These are phyloP conservation scores for Climacium dendroides DNA, from an alignment of 225 moss, liverwort and hornwort species.

Conservation along the genomic window DNA sequence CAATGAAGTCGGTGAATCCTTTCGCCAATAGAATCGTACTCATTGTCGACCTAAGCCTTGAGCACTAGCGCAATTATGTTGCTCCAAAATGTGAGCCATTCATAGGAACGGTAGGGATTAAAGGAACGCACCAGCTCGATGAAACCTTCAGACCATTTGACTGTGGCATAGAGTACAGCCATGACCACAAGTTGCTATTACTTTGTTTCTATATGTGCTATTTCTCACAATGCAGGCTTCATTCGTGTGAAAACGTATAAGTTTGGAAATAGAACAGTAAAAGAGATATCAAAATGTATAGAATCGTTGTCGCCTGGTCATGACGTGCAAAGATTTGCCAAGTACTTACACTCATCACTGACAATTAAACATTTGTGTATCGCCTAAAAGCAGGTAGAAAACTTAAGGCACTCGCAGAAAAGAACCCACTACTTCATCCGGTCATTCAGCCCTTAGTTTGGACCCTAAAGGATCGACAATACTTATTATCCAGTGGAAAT, in stretches of 20 bases:
- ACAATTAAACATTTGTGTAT: background rate
- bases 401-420: background rate
- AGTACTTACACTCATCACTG: background rate
- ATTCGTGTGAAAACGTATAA: background rate
- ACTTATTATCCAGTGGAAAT: background rate
- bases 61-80: background rate
- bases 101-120: background rate
- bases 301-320: background rate
- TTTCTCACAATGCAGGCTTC: background rate
- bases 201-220: background rate
- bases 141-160: background rate
- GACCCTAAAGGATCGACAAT: background rate
- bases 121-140: background rate
- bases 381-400: background rate
- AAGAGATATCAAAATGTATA: background rate
- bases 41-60: background rate
- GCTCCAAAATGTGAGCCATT: background rate
- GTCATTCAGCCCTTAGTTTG: background rate
- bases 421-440: background rate
- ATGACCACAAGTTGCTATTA: background rate
- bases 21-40: background rate
- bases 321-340: background rate
- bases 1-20: background rate
- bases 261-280: background rate
- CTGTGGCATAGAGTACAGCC: background rate